Conservation (phyloP, 495 filamentous ascomycete species). For the Xylaria palmicola region DNA sequence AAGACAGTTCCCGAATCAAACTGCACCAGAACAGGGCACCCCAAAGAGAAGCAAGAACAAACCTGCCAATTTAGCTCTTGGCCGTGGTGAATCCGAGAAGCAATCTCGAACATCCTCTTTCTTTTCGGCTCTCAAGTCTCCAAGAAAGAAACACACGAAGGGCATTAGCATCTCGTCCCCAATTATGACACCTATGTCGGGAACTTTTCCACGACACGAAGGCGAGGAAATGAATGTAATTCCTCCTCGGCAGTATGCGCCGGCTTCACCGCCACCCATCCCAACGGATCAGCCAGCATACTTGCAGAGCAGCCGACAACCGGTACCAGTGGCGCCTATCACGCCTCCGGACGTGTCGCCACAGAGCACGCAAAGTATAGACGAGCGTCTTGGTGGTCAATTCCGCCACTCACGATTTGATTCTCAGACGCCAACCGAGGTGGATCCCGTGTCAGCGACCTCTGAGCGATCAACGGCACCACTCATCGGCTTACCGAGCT, state of each 20-base stretch:
- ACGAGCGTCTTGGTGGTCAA: slow-evolving; percentile 45
- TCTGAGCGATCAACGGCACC: slow-evolving; percentile 42
- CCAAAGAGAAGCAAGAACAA: slow-evolving; percentile 41
- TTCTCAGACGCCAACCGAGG: slow-evolving; percentile 31
- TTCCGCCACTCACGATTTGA: slow-evolving; percentile 35
- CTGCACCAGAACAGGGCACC: slow-evolving; percentile 33
- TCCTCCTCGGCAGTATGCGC: slow-evolving; percentile 49
- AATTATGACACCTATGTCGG: slow-evolving; percentile 55
- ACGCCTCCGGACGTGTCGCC: slow-evolving; percentile 49
- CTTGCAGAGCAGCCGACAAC: slow-evolving; percentile 22
- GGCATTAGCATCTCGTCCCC: slow-evolving; percentile 54
- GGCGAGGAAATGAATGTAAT: slow-evolving; percentile 52
- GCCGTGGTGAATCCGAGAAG: slow-evolving; percentile 40
- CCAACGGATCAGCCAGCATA: slow-evolving; percentile 45
- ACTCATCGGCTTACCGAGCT: slow-evolving; percentile 46
- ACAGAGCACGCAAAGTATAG: slow-evolving; percentile 47
- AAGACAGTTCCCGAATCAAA: slow-evolving; percentile 17
- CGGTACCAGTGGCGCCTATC: slow-evolving; percentile 32
- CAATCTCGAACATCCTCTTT: slow-evolving; percentile 52
- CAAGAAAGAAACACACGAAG: slow-evolving; percentile 44
- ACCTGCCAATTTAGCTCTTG: slow-evolving; percentile 46
- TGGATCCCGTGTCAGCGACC: slow-evolving; percentile 42
- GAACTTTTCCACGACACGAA: slow-evolving; percentile 47
- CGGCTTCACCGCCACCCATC: slow-evolving; percentile 46
- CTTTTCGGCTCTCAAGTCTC: slow-evolving; percentile 53